Evolutionary conservation across 2,329 filamentous ascomycete species (phyloP).

Genomic region (Cercospora janseana): DNA sequence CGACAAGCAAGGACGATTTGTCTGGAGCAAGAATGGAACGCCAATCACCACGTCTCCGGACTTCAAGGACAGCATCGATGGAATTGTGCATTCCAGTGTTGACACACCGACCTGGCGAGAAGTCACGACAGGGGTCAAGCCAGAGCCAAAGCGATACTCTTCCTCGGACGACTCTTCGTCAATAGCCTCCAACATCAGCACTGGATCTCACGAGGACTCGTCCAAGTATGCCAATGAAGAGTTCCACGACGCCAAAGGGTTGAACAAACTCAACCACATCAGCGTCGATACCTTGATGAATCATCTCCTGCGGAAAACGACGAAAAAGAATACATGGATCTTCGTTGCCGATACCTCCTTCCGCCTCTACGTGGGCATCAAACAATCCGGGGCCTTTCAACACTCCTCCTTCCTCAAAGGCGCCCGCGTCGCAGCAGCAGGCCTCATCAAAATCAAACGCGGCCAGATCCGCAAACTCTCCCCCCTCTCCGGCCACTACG

Average conservation of each 20-base stretch:
- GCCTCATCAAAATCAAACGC: slow-evolving; percentile 79
- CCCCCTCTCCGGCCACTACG: slow-evolving; percentile 72
- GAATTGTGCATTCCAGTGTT: slow-evolving; percentile 48
- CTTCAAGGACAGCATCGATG: slow-evolving; percentile 77
- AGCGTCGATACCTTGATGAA: slow-evolving; percentile 73
- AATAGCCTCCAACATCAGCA: slow-evolving; percentile 41
- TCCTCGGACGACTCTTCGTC: slow-evolving; percentile 26
- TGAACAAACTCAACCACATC: slow-evolving; percentile 63
- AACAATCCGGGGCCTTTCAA: slow-evolving; percentile 82
- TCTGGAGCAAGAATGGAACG: slow-evolving; percentile 80
- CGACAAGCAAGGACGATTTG: slow-evolving; percentile 70
- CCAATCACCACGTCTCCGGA: slow-evolving; percentile 72
- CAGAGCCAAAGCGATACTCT: slow-evolving; percentile 21
- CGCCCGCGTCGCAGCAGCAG: slow-evolving; percentile 75
- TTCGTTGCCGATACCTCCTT: slow-evolving; percentile 86
- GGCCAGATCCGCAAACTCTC: slow-evolving; percentile 73
- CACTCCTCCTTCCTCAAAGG: slow-evolving; percentile 88
- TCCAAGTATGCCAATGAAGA: slow-evolving; percentile 65
- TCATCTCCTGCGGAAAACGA: slow-evolving; percentile 72
- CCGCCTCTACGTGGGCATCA: slow-evolving; percentile 84
- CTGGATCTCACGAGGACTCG: slow-evolving; percentile 59
- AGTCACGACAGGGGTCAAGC: slow-evolving; percentile 36
- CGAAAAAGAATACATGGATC: slow-evolving; percentile 89
- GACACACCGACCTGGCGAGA: slow-evolving; percentile 45
- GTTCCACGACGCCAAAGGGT: slow-evolving; percentile 59